Percentiles rank a stretch among this genome's conserved stretches.
phyloP scores from a whole-genome alignment of 345 rosid species.

The Salix brachista region DNA sequence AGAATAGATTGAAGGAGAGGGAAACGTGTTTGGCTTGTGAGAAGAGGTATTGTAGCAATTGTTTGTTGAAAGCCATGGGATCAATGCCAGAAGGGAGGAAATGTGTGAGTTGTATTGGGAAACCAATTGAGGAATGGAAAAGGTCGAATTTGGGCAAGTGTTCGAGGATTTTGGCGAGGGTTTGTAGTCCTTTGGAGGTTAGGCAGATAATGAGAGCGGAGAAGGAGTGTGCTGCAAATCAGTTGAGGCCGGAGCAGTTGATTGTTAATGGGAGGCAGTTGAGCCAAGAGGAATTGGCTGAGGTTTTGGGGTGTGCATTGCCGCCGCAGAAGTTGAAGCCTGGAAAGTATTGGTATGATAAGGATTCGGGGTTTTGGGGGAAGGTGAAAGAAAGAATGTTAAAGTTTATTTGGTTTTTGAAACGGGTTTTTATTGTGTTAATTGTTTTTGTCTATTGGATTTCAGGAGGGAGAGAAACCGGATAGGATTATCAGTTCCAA shows the following conservation, averaged over 20 bases:
- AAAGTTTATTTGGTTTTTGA: not conserved
- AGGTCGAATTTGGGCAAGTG: slow-evolving; percentile 45
- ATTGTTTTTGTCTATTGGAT: slow-evolving; percentile 5
- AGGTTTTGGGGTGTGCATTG: slow-evolving; percentile 31
- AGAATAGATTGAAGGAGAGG: slow-evolving; percentile 40
- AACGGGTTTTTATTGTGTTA: not conserved
- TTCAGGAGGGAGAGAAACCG: slow-evolving; percentile 67
- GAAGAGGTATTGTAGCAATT: slow-evolving; percentile 51
- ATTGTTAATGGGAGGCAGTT: slow-evolving; percentile 49
- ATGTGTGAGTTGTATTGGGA: slow-evolving; percentile 56
- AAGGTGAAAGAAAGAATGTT: slow-evolving; percentile 35
- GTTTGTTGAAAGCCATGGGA: slow-evolving; percentile 68
- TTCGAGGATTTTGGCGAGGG: slow-evolving; percentile 40
- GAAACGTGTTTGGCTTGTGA: slow-evolving; percentile 60
- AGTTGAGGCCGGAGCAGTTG: slow-evolving; percentile 60
- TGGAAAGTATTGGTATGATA: slow-evolving; percentile 96
- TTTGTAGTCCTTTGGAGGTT: slow-evolving; percentile 51
- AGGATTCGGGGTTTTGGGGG: slow-evolving; percentile 95
- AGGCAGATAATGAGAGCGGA: slow-evolving; percentile 60
- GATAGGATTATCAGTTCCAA: slow-evolving; percentile 55
- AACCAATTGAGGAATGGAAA: slow-evolving; percentile 47
- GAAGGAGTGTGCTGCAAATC: slow-evolving; percentile 56
- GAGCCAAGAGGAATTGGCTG: slow-evolving; percentile 50
- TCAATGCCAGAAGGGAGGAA: slow-evolving; percentile 78
- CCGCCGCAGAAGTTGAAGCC: slow-evolving; percentile 91